These are phyloP conservation scores for Rhodomyrtus psidioides DNA, from an alignment of 441 rosid species.

Conservation along the genomic window DNA sequence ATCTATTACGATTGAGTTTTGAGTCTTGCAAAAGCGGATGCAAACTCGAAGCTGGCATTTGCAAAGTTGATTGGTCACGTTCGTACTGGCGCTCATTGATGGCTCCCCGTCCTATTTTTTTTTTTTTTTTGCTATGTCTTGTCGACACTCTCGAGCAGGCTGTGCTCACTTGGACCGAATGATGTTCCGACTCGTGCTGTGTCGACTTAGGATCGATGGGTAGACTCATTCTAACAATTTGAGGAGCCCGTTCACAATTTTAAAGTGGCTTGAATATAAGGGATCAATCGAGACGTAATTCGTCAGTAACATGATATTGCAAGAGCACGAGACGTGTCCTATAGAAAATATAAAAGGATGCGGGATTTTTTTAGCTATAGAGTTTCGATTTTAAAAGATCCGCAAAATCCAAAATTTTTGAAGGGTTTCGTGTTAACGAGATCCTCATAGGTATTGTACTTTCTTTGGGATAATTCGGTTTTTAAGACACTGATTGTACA, in stretches of 20 bases:
- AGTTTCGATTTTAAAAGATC: not conserved
- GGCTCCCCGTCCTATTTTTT: not conserved
- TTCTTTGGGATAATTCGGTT: not conserved
- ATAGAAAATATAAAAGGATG: not conserved
- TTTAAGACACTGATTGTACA: not conserved
- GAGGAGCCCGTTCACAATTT: too few species aligned
- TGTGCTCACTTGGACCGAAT: not conserved
- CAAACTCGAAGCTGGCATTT: not conserved
- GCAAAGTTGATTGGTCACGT: not conserved
- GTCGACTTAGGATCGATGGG: not conserved
- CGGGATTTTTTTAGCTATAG: not conserved
- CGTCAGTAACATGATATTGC: not conserved
- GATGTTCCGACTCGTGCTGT: not conserved
- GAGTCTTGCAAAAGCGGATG: not conserved
- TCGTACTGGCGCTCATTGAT: fast-evolving
- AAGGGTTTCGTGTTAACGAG: not conserved
- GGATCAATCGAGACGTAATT: not conserved
- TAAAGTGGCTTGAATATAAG: not conserved
- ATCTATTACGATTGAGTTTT: not conserved
- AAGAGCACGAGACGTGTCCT: not conserved
- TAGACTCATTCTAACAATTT: not conserved
- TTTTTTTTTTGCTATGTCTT: fast-evolving
- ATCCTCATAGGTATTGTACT: not conserved
- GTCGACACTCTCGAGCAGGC: not conserved
- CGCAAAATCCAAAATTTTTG: too few species aligned